Evolutionary conservation across 2,329 filamentous ascomycete genomes (phyloP), one percentile per base, ranked within the genome.

Genomic region (Penicillium nordicum): DNA sequence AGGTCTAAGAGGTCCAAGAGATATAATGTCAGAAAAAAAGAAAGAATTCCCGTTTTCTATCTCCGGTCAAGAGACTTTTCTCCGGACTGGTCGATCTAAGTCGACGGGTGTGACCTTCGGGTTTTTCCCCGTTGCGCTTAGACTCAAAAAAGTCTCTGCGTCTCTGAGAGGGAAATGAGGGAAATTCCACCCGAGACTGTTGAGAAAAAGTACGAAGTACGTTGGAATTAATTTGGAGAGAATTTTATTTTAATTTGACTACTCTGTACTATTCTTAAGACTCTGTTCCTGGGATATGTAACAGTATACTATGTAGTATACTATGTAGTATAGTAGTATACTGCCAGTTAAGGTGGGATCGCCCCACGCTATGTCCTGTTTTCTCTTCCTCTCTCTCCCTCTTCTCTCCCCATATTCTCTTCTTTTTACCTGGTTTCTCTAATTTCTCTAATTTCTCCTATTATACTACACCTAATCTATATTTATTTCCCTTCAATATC

Each of bases 171-270:
- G 52, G 52, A 55, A 55, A 50, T 21, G 5, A 54, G 40, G 52
- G 52, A 55, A 55, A 50, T 55, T 44, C 9, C 49, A 45, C 49
- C 49, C 49, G 49, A 51, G 27, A 50, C 14, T 30, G 27, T 44
- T 50, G 37, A 43, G 48, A 30, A 50, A 50, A 41, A 30, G n/a
- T 12, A 12, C 18, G 2, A 41, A 30, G n/a, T 21, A 21, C 21
- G 21, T 21, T 21, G 21, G 21, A 21, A 21, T 21, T 21, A 21
- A 21, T 21, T 21, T 21, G 21, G 21, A 21, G 21, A 21, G 21
- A 21, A 21, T 32, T 32, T 42, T 10, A 5, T 38, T 38, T 11
- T 18, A 4, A 18, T 18, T 38, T 4, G 6, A 38, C 9, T 18
- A 18, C 18, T 21, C 21, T 18, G 21, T 21, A 21, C 21, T 21